Base-by-base conservation (phyloP, 306 rosid genomes). In the Dryas alaskensis region DNA sequence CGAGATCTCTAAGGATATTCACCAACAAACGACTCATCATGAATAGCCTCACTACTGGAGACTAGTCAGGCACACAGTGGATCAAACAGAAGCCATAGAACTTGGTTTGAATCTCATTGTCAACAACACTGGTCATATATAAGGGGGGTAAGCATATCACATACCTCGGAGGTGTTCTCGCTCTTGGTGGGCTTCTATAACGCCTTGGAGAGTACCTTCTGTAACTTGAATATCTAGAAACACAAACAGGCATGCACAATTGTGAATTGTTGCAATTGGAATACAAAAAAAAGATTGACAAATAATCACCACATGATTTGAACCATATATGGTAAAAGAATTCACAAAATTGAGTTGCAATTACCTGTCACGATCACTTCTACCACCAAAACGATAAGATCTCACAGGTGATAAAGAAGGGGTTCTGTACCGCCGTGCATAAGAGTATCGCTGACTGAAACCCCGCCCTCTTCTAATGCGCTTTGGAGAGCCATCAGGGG, bases 401-500 rank as follows among this genome's bases (percentile, higher is more conserved):
- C 99, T 87, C 78, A 87, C 88, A 70, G 99, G 97, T 80, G 99
- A 94, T 16, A 77, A 60, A 47, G 99, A 94, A 39, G 97, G 97
- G 55, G 97, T 94, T 77, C 95, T 86, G 55, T 94, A 94, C 80
- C 96, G 85, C 65, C 99, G 89, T 42, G 99, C 97, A 81, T 86
- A 94, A 65, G 99, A 94, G 82, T 91, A 94, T 9, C 91, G 87
- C 80, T 94, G 92, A 67, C 99, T 94, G 68, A 94, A 92, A 75
- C 99, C 99, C 63, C 97, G 90, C 52, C 99, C 99, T 85, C 97
- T 89, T 78, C 96, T 87, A 72, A 94, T 85, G 72, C 96, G 96
- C 83, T 89, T 92, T 64, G 97, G 99, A 10, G 98, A 89, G 14
- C 75, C 87, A 85, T 85, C 88, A 39, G 94, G 97, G 60, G 99